phyloP scores from a whole-genome alignment of 129 eudicot genomes.

The Ambrosia artemisiifolia region DNA sequence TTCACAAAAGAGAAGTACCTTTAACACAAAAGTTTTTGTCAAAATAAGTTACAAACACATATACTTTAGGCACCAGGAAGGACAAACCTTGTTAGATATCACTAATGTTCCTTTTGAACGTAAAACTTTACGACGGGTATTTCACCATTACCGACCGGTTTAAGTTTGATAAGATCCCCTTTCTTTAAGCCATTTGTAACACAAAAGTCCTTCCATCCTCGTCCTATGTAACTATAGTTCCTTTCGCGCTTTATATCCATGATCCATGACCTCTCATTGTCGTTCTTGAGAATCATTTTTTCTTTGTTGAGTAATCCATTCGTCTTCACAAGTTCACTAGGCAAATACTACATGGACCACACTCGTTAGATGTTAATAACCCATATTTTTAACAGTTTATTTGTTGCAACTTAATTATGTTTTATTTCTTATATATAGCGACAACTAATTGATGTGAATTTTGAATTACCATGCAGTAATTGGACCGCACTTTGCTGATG shows the following conservation, averaged over 20 bases:
- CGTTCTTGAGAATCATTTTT: conserved; percentile 18
- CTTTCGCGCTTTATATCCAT: background rate
- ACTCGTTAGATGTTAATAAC: background rate
- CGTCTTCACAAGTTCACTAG: conserved; percentile 5
- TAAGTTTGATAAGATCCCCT: conserved; percentile 24
- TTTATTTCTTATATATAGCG: background rate
- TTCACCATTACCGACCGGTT: conserved; percentile 12
- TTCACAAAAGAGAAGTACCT: background rate
- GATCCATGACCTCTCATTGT: conserved; percentile 11
- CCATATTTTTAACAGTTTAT: background rate
- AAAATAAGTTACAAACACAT: background rate
- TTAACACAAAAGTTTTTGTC: background rate
- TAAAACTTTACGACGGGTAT: conserved; percentile 4
- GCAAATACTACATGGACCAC: conserved; percentile 20
- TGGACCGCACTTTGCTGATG: background rate
- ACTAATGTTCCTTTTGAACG: too few relatives aligned
- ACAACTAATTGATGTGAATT: background rate
- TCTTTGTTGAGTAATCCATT: conserved; percentile 17
- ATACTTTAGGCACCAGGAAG: background rate
- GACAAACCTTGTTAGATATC: background rate
- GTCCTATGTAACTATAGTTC: background rate
- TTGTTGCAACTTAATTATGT: background rate
- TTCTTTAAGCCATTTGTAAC: conserved; percentile 19
- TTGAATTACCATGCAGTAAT: background rate
- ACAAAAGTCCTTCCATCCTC: conserved; percentile 24